These are phyloP conservation scores for Arthrobotrys megalospora DNA, from an alignment of 2,329 filamentous ascomycete genomes.

Conservation along the genomic window DNA sequence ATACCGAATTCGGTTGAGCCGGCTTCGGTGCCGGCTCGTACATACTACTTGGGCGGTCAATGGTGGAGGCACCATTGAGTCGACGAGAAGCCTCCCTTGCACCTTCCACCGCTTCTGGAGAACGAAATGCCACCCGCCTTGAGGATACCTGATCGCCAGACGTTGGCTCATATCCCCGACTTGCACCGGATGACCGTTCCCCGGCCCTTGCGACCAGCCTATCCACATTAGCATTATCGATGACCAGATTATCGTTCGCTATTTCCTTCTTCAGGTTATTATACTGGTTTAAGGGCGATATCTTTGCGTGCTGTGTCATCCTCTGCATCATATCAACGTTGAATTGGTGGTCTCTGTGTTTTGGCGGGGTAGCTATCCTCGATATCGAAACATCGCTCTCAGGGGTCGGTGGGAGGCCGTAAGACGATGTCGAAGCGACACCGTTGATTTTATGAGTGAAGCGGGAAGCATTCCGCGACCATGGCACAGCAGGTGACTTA, in stretches of 20 bases:
- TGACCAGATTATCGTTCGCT: conserved; percentile 49
- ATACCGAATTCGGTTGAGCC: conserved; percentile 23
- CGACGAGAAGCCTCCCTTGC: conserved; percentile 49
- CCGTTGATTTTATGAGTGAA: conserved; percentile 40
- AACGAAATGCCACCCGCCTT: conserved; percentile 51
- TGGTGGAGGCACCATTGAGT: conserved; percentile 52
- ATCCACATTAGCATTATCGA: conserved; percentile 52
- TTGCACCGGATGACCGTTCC: conserved; percentile 38
- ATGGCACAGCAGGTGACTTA: conserved; percentile 44
- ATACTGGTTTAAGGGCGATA: conserved; percentile 54
- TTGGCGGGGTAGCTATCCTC: conserved; percentile 49
- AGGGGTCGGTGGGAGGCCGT: conserved; percentile 56
- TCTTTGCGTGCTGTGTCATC: conserved; percentile 60
- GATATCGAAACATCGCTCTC: conserved; percentile 58
- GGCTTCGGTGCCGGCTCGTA: conserved; percentile 49
- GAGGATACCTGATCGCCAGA: conserved; percentile 27
- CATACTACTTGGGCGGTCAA: conserved; percentile 46
- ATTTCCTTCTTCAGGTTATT: conserved; percentile 42
- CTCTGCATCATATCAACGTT: conserved; percentile 60
- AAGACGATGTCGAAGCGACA: conserved; percentile 39
- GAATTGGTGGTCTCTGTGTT: conserved; percentile 52
- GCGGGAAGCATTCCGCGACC: conserved; percentile 30
- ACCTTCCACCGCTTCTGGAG: conserved; percentile 54
- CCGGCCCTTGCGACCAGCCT: conserved; percentile 53
- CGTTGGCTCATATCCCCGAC: conserved; percentile 27